Base-by-base conservation (phyloP, 345 rosid genomes). In the Geranium rotundifolium region DNA sequence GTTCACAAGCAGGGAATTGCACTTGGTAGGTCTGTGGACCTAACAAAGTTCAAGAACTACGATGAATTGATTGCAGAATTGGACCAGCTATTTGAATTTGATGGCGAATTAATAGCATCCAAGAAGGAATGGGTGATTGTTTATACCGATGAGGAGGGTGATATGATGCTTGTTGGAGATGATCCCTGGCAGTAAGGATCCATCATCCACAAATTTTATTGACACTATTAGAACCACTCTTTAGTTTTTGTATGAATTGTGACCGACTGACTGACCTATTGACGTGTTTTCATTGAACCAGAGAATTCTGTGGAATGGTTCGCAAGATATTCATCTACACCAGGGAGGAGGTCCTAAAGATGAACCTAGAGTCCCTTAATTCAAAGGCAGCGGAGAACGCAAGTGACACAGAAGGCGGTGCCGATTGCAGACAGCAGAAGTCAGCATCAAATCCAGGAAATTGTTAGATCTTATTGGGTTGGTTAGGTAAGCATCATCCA, bases 81-180 rank as follows among this genome's bases (percentile, higher is more conserved):
- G 74, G 86, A 82, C 58, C 67, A 18, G 59, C 57, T 82, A 41
- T 82, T 82, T 75, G 86, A 82, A 60, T 79, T 82, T 64, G 71
- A 69, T 64, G 86, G 86, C 39, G 83, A 79, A 67, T 72, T 82
- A 59, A 59, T 69, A 56, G 67, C 70, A 61, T 69, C 77, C 3
- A 73, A 57, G 61, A 79, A 73, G 64, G 66, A 75, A 18, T 82
- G 86, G 86, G 52, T 75, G 68, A 71, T 82, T 63, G 83, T 82
- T 18, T 82, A 76, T 55, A 82, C 80, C 1, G 86, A 82, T 34
- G 79, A 82, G 20, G 86, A 82, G 59, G 80, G 78, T 19, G 86
- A 82, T 66, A 82, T 73, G 80, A 82, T 82, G 86, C 83, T 79
- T 19, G 81, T 77, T 58, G 86, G 86, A 75, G 86, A 82, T 60